A percentile compares a stretch with the other conserved stretches of the same genome.
phyloP scores from a whole-genome alignment of 805 yeast species.

The Saturnispora kantuleensis region DNA sequence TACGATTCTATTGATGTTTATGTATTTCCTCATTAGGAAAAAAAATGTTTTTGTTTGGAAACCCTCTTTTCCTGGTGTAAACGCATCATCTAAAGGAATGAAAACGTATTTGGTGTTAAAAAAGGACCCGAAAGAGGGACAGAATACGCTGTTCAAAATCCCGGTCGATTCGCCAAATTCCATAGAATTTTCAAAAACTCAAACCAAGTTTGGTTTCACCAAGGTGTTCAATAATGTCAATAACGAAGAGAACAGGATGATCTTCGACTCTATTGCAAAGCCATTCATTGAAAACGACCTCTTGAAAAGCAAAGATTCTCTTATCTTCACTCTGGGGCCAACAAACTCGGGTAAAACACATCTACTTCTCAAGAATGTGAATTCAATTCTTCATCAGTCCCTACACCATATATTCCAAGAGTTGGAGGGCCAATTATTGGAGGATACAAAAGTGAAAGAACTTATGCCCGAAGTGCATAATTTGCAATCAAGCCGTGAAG shows the following conservation, averaged over 20 bases:
- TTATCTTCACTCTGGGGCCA: slow-evolving; percentile 42
- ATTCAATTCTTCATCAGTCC: slow-evolving; percentile 13
- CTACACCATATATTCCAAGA: slow-evolving; percentile 18
- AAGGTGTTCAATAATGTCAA: slow-evolving; percentile 10
- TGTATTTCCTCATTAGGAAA: slow-evolving; percentile 1
- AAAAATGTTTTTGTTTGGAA: neutral
- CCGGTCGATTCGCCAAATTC: slow-evolving; percentile 13
- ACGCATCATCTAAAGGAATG: slow-evolving; percentile 2
- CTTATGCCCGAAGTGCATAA: slow-evolving; percentile 3
- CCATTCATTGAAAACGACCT: slow-evolving; percentile 26
- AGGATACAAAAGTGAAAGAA: neutral
- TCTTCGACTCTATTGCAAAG: slow-evolving; percentile 22
- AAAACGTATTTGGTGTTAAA: slow-evolving; percentile 12
- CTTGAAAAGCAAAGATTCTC: slow-evolving; percentile 30
- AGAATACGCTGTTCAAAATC: slow-evolving; percentile 12
- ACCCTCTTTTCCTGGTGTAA: neutral
- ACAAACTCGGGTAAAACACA: slow-evolving; percentile 42
- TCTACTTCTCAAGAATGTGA: slow-evolving; percentile 28
- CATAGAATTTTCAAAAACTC: slow-evolving; percentile 19
- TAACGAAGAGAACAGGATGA: neutral
- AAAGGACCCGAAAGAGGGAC: slow-evolving; percentile 1
- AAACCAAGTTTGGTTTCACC: slow-evolving; percentile 21
- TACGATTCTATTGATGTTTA: neutral
- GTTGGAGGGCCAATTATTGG: slow-evolving; percentile 5
- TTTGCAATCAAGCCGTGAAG: no score